Conservation (phyloP, 2,329 filamentous ascomycete species). For the Clarireedia homoeocarpa region DNA sequence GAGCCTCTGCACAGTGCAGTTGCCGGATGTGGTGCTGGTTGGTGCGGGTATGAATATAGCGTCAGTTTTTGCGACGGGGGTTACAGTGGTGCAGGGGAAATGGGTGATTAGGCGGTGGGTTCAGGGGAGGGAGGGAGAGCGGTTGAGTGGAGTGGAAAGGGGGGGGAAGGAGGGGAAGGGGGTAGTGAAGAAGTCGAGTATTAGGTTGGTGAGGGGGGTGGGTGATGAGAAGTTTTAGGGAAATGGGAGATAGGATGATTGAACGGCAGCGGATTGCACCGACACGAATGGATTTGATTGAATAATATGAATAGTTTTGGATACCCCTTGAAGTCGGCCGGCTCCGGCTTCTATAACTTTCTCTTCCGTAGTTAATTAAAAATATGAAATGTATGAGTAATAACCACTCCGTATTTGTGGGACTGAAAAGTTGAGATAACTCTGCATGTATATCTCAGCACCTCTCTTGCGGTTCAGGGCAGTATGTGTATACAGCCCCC, state of each 20-base stretch:
- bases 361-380: not conserved
- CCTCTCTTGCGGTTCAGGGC: no score
- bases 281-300: no score
- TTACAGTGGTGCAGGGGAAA: not conserved
- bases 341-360: not conserved
- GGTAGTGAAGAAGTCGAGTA: not conserved
- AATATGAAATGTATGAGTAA: no score
- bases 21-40: slow-evolving; percentile 4
- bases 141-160: not conserved
- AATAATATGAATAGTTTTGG: not conserved
- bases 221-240: not conserved
- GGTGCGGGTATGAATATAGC: not conserved
- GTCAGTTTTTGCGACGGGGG: not conserved
- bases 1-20: slow-evolving; percentile 1
- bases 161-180: not conserved
- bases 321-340: slow-evolving; percentile 1
- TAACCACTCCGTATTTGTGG: no score
- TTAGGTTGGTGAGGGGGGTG: slow-evolving; percentile 1
- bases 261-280: not conserved
- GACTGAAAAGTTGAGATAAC: no score
- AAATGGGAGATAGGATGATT: not conserved
- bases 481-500: no score
- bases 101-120: not conserved
- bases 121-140: not conserved
- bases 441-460: no score